Base-by-base conservation (phyloP, 495 filamentous ascomycete species). In the Talaromyces adpressus region DNA sequence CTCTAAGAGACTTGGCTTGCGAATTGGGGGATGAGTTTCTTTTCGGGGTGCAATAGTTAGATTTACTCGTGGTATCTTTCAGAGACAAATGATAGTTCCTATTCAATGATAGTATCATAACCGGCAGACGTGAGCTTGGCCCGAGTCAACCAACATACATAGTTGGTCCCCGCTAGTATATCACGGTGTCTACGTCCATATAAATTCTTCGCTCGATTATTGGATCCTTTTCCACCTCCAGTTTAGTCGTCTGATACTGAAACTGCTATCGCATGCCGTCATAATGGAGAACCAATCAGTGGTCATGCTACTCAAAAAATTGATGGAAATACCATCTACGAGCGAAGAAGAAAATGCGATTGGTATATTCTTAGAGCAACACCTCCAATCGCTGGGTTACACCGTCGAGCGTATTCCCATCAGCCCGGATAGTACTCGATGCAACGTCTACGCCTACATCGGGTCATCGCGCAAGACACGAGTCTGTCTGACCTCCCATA, bases 401-500 rank as follows among this genome's bases (percentile, higher is more conserved):
- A 71, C 71, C 27, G 71, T 69, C 2, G 71, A 73, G 56, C 69
- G 71, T 23, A 67, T 73, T n/a, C 67, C 71, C 62, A 71, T 73
- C 62, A 58, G 64, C 1, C 57, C 36, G 2, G 66, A 51, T 23
- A 70, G 69, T 16, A 69, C 71, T 27, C 57, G 69, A 29, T 61
- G 25, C 58, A 72, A 72, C 58, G 53, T 72, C 54, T 69, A 70
- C 45, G 70, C 68, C 36, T 72, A 68, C 62, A 58, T 67, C 9
- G 65, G 68, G 2, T 58, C 61, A 25, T 41, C 57, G 30, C 65
- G 64, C 6, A 58, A 66, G 11, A 64, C 66, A 34, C 49, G 64
- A 25, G 78, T 87, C 0, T 83, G 93, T 30, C 73, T 93, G 0
- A 81, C 85, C 5, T 85, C 82, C 51, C 90, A 93, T 66, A 82